Conservation (phyloP, 1,284 basidiomycete species). For the Moniliophthora roreri region DNA sequence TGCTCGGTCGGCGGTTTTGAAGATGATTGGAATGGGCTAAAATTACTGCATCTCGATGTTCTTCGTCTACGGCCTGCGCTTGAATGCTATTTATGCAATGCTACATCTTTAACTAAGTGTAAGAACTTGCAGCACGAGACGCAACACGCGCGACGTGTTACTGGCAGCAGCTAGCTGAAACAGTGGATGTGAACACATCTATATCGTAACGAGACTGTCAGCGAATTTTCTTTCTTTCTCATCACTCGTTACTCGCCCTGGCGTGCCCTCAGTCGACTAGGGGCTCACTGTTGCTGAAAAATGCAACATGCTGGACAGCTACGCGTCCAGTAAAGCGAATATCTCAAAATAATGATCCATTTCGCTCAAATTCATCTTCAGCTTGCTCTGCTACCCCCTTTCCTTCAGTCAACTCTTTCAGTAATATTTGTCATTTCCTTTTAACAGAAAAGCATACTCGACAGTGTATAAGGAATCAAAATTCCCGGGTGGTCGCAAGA, state of each 20-base stretch:
- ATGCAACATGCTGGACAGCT: neutral
- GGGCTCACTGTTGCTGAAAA: neutral
- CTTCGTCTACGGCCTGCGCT: slow-evolving; percentile 5
- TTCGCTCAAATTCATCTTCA: neutral
- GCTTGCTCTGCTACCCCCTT: too few species aligned
- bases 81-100: neutral
- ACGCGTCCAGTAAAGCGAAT: neutral
- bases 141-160: too few species aligned
- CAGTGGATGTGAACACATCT: neutral
- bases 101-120: too few species aligned
- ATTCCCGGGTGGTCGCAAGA: too few species aligned
- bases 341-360: neutral
- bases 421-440: neutral
- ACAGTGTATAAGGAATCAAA: neutral
- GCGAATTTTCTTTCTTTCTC: neutral
- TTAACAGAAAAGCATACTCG: neutral
- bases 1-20: slow-evolving; percentile 72
- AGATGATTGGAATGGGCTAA: slow-evolving; percentile 56
- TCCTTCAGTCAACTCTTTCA: slow-evolving; percentile 4
- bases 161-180: too few species aligned
- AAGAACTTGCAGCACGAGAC: too few species aligned
- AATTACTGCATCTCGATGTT: neutral
- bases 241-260: neutral
- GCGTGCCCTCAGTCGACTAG: slow-evolving; percentile 1
- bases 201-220: neutral